phyloP scores from a whole-genome alignment of 2,329 filamentous ascomycete genomes.

The Calonectria pseudoturangicola region DNA sequence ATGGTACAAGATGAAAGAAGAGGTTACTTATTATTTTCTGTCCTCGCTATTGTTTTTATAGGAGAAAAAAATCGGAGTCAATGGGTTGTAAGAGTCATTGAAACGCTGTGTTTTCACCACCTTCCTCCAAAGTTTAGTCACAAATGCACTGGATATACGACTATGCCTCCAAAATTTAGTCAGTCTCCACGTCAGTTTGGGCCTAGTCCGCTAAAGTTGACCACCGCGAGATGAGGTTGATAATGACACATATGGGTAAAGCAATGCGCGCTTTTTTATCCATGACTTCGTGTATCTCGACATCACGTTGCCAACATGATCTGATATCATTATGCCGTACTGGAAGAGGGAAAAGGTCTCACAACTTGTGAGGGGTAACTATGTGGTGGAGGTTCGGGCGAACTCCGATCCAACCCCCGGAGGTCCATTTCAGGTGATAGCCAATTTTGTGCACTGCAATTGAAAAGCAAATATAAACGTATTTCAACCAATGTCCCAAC shows the following conservation, averaged over 20 bases:
- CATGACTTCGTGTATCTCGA: not conserved
- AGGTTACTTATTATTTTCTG: no score
- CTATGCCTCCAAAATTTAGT: constrained; percentile 38
- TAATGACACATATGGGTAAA: not conserved
- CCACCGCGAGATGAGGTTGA: not conserved
- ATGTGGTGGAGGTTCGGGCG: no score
- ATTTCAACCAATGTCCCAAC: no score
- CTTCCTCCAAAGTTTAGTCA: constrained; percentile 35
- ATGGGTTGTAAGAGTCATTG: not conserved
- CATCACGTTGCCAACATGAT: no score
- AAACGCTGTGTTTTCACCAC: not conserved
- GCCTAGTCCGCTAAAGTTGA: constrained; percentile 29
- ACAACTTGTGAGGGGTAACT: no score
- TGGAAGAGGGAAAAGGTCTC: no score
- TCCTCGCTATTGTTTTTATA: not conserved
- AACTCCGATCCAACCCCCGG: no score
- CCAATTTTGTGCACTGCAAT: no score
- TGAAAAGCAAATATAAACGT: no score
- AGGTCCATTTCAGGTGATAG: no score
- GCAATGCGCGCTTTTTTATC: not conserved
- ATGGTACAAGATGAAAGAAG: not conserved
- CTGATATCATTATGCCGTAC: no score
- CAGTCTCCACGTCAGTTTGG: not conserved
- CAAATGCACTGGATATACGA: not conserved
- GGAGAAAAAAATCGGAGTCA: no score